Conservation (phyloP, 129 eudicot genomes). For the Flaveria robusta region DNA sequence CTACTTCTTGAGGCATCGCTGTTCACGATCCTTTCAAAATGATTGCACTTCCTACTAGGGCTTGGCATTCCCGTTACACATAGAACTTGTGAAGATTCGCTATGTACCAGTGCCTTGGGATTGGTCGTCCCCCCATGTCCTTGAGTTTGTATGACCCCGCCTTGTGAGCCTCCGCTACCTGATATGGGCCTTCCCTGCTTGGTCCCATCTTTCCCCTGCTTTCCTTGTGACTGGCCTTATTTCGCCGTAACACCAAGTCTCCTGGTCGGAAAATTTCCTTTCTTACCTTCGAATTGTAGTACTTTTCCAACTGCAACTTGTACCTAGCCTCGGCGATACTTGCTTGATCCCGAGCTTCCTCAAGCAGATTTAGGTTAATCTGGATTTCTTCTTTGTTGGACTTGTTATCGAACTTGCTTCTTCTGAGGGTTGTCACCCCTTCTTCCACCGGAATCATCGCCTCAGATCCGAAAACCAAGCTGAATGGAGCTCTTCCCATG, state of each 20-base stretch:
- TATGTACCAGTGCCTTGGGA: neutral
- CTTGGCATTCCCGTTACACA: neutral
- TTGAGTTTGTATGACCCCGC: neutral
- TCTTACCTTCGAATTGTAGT: neutral
- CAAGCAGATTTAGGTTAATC: neutral
- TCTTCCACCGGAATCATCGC: neutral
- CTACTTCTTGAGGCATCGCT: too few relatives aligned
- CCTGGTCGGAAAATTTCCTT: neutral
- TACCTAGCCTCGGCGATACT: neutral
- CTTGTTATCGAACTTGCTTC: neutral
- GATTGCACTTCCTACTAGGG: too few relatives aligned
- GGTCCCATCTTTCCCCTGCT: neutral
- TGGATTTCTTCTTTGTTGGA: too few relatives aligned
- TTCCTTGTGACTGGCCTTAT: neutral
- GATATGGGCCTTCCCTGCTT: too few relatives aligned
- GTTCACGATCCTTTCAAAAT: too few relatives aligned
- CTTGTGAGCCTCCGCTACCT: neutral
- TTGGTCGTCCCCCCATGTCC: neutral
- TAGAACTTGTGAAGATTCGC: neutral
- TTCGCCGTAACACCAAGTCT: neutral
- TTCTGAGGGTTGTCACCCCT: neutral
- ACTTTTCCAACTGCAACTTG: neutral
- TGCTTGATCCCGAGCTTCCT: neutral
- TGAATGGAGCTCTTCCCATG: neutral
- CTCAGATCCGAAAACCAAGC: neutral